Conservation (phyloP, 176 grass and related monocot genomes). For the Musa beccarii region DNA sequence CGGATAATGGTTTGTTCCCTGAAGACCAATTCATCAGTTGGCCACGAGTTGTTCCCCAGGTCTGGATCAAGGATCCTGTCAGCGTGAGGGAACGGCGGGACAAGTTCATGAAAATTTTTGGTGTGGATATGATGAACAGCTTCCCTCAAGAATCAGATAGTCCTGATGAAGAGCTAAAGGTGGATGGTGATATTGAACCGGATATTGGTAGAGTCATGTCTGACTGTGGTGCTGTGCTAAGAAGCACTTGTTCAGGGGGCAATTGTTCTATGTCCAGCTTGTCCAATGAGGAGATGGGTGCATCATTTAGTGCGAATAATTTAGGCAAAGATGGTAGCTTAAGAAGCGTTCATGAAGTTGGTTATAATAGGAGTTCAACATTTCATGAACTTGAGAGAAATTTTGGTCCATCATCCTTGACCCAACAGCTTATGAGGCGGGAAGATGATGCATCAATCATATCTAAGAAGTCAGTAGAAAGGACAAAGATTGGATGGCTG, state of each 20-base stretch:
- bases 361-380: constrained; percentile 43
- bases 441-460: constrained; percentile 30
- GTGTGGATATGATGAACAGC: constrained; percentile 21
- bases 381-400: constrained; percentile 47
- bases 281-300: constrained; percentile 12
- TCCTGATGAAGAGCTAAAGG: constrained; percentile 8
- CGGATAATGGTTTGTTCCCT: not conserved
- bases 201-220: not conserved
- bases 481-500: constrained; percentile 46
- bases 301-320: constrained; percentile 28
- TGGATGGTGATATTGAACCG: not conserved
- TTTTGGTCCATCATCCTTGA: constrained; percentile 55
- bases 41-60: constrained; percentile 13
- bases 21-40: constrained; percentile 6
- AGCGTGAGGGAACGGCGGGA: constrained; percentile 50
- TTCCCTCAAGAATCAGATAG: not conserved
- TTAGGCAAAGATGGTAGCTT: constrained; percentile 58
- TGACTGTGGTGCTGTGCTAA: not conserved
- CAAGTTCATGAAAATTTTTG: constrained; percentile 42
- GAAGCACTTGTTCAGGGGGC: constrained; percentile 6
- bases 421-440: constrained; percentile 53
- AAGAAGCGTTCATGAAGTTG: constrained; percentile 34
- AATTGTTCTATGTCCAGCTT: constrained; percentile 26
- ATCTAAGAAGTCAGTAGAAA: constrained; percentile 24
- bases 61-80: constrained; percentile 45